Base-by-base conservation (phyloP, 768 basidiomycete species). In the Clitopilus passeckerianus region DNA sequence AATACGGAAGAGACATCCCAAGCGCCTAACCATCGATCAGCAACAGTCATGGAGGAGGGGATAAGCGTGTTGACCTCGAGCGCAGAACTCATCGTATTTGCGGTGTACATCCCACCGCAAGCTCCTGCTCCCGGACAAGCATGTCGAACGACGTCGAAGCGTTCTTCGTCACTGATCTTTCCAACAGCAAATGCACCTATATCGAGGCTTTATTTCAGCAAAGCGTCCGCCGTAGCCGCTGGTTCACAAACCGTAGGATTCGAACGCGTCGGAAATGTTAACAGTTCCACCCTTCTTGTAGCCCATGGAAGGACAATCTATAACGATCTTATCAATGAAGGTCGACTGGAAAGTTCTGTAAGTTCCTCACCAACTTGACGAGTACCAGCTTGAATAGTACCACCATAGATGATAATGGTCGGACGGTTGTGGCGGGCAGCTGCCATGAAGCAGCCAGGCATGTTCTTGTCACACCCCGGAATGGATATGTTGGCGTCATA, bases 381-480 rank as follows among this genome's bases (percentile, higher is more conserved):
- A 27, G 77, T 78, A 44, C 93, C 93, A 15, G 86, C 77, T 69
- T 86, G 85, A 58, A 94, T 94, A 2, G 92, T 91, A 5, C 93
- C 93, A 15, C 93, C 86, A 74, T 94, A 95, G 12, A 95, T 81
- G 57, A 93, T 88, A 66, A 95, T 85, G 1, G 93, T 93, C 1
- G 93, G 93, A 6, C 92, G 83, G 68, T 95, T 94, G 74, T 93
- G 89, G 56, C 93, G 86, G 37, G 78, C 89, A 0, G 92, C 92
- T 15, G 93, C 93, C 68, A 95, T 91, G 59, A 93, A 78, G 68
- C 88, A 90, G 16, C 91, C 93, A 8, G 92, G 92, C 93, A 94
- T 93, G 68, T 94, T 94, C 76, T 94, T 94, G 73, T 94, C 92
- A 64, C 92, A 94, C 58, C 92, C 91, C 16, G 93, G 93, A 57